A percentile compares a stretch with the other conserved stretches of the same genome.
Evolutionary conservation across 1,139 yeast genomes (phyloP).

Genomic region (Candida sp.): DNA sequence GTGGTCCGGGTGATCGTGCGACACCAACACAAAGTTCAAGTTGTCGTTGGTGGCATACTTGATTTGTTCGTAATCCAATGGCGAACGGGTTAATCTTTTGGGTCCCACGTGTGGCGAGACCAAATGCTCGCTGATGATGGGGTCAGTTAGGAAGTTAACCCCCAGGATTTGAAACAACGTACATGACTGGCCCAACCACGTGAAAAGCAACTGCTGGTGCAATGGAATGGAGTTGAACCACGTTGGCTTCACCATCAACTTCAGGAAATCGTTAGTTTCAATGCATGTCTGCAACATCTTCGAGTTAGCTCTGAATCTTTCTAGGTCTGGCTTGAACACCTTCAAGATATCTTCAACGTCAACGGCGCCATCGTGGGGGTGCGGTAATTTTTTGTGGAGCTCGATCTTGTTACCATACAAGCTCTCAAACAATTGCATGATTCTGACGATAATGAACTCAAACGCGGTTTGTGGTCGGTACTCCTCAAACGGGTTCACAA

Average conservation of each 20-base stretch:
- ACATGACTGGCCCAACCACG: constrained; percentile 97
- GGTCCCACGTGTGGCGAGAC: constrained; percentile 77
- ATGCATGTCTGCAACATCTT: constrained; percentile 32
- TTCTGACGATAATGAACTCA: constrained; percentile 76
- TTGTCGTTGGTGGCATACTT: constrained; percentile 50
- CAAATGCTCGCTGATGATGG: constrained; percentile 73
- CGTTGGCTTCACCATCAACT: constrained; percentile 13
- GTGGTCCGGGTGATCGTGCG: constrained; percentile 97
- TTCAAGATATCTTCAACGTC: constrained; percentile 62
- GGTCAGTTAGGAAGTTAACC: constrained; percentile 82
- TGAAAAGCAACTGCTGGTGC: constrained; percentile 59
- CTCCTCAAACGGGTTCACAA: constrained; percentile 91
- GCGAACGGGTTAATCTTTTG: constrained; percentile 73
- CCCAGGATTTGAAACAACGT: constrained; percentile 74
- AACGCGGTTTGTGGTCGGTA: constrained; percentile 89
- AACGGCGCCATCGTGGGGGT: constrained; percentile 52
- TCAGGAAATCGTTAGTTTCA: constrained; percentile 21
- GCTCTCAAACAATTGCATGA: constrained; percentile 70
- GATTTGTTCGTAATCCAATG: constrained; percentile 66
- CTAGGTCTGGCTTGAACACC: constrained; percentile 59
- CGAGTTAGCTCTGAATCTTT: constrained; percentile 39
- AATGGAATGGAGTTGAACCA: constrained; percentile 28
- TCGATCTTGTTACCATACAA: constrained; percentile 67
- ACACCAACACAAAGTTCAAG: constrained; percentile 76
- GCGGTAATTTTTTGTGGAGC: constrained; percentile 36